These are phyloP conservation scores for Phytophthora rubi DNA, from an alignment of 352 stramenopile genomes.

Conservation along the genomic window DNA sequence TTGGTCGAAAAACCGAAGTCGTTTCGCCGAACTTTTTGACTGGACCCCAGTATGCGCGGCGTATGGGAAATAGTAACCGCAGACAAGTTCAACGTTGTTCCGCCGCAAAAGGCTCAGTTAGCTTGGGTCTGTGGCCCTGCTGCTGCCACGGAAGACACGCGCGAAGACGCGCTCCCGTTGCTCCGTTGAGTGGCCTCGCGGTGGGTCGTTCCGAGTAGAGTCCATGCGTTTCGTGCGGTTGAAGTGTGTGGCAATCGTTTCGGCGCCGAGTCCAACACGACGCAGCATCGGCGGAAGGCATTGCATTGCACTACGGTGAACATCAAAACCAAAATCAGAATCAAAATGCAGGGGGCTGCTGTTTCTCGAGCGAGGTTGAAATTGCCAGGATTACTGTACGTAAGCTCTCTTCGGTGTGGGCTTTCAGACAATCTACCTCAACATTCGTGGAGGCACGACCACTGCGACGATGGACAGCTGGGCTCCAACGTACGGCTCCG, in stretches of 20 bases:
- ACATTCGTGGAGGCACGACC: conserved; percentile 11
- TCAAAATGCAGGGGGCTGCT: conserved; percentile 5
- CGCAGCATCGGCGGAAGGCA: background rate
- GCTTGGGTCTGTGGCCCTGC: conserved; percentile 7
- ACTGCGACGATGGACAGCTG: conserved; percentile 22
- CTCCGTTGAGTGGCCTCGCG: conserved; percentile 13
- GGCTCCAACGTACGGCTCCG: conserved; percentile 17
- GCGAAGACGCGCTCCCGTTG: conserved; percentile 7
- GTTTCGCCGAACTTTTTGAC: conserved; percentile 16
- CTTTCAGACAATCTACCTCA: conserved; percentile 15
- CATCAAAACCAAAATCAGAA: background rate
- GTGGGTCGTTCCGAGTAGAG: conserved; percentile 16
- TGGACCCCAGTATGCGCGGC: conserved; percentile 9
- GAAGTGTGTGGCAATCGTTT: conserved; percentile 3
- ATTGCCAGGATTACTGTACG: background rate
- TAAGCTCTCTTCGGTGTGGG: background rate
- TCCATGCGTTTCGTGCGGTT: conserved; percentile 33
- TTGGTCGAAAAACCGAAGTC: conserved; percentile 14
- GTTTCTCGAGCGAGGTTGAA: conserved; percentile 1
- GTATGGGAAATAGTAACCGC: conserved; percentile 6
- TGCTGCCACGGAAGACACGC: background rate
- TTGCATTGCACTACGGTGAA: background rate
- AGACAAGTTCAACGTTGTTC: conserved; percentile 10
- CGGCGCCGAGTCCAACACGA: background rate
- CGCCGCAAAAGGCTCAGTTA: background rate